phyloP scores from a whole-genome alignment of 1,284 basidiomycete genomes.

The Trametes versicolor region DNA sequence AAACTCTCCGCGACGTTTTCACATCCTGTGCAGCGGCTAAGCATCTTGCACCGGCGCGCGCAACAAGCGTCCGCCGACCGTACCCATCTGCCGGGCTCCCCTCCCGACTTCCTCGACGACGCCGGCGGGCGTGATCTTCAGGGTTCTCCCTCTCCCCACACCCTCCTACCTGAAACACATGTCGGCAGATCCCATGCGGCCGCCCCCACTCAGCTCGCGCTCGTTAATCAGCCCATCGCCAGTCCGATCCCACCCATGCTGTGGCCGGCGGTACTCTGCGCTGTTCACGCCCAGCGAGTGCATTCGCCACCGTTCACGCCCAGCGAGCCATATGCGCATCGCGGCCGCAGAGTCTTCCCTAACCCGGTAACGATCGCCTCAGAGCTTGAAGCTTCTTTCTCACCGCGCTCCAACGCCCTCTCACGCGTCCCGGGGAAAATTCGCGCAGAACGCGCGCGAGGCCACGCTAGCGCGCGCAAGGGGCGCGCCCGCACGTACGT shows the following conservation, averaged over 20 bases:
- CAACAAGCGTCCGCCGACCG: constrained; percentile 1
- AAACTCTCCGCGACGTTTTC: neutral
- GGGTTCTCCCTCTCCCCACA: constrained; percentile 1
- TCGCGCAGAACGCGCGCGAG: neutral
- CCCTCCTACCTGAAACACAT: constrained; percentile 18
- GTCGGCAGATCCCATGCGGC: neutral
- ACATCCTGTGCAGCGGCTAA: constrained; percentile 4
- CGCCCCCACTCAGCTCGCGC: neutral
- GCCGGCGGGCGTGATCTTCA: constrained; percentile 16
- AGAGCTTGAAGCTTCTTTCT: neutral
- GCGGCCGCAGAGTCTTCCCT: neutral
- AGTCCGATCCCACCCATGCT: neutral
- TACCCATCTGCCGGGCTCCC: neutral
- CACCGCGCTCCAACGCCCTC: neutral
- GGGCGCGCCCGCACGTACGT: neutral
- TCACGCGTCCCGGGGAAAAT: neutral
- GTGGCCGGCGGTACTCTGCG: no score
- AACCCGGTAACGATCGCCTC: neutral
- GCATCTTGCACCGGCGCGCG: neutral
- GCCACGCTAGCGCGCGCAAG: neutral
- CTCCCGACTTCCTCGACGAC: neutral
- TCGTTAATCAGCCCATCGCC: constrained; percentile 3
- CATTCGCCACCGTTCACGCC: no score
- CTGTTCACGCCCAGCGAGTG: no score
- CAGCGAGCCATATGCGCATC: no score